phyloP scores from a whole-genome alignment of 805 yeast genomes.

The Candida railenensis region DNA sequence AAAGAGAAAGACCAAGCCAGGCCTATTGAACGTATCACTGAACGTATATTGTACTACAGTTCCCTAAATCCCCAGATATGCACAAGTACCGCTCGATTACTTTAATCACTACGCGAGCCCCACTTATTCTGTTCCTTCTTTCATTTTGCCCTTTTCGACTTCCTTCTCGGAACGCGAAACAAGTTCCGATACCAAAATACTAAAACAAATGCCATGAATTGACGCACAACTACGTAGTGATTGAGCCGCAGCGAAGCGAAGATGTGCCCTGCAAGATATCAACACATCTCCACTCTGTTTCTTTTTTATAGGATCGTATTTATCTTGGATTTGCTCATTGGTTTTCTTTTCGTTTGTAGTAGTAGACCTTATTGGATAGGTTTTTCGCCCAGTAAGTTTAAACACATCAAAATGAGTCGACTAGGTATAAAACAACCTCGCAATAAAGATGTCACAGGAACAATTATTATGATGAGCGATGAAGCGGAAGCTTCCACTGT shows the following conservation, averaged over 20 bases:
- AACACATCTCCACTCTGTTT: not conserved
- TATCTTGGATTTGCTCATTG: not conserved
- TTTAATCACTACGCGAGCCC: too few relatives aligned
- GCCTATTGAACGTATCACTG: too few relatives aligned
- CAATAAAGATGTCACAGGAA: constrained; percentile 46
- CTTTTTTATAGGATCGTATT: not conserved
- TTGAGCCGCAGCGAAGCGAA: not conserved
- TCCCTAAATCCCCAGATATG: too few relatives aligned
- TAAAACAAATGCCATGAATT: not conserved
- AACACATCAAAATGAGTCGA: constrained; percentile 4
- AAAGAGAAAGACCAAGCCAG: too few relatives aligned
- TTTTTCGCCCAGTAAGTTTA: too few relatives aligned
- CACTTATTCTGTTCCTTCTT: not conserved
- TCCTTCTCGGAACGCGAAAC: not conserved
- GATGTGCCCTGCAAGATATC: not conserved
- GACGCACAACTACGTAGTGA: not conserved
- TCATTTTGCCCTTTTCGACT: not conserved
- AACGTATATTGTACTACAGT: too few relatives aligned
- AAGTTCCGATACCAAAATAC: not conserved
- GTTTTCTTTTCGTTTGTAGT: not conserved
- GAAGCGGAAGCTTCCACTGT: constrained; percentile 13
- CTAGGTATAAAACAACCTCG: constrained; percentile 44
- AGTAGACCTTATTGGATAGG: too few relatives aligned
- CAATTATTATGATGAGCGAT: constrained; percentile 40
- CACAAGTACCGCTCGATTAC: too few relatives aligned